Conservation (phyloP, 2,329 filamentous ascomycete genomes). For the Coniochaeta hoffmannii region DNA sequence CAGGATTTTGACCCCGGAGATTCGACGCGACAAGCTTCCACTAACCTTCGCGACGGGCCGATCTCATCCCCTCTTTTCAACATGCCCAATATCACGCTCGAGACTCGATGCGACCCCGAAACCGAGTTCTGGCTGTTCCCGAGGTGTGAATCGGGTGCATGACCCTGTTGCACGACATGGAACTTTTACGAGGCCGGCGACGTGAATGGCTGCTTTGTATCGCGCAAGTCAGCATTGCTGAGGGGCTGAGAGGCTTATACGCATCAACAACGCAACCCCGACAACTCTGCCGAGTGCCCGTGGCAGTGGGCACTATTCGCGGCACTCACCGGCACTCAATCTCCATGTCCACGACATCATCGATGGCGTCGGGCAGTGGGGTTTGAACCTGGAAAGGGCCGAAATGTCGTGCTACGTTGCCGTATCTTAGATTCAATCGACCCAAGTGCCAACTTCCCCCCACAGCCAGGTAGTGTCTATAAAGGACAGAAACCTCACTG, state of each 20-base stretch:
- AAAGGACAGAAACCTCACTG: background rate
- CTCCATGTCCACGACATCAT: background rate
- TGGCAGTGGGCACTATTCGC: background rate
- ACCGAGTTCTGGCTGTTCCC: background rate
- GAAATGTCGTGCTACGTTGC: background rate
- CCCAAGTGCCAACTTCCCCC: background rate
- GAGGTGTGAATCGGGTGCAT: background rate
- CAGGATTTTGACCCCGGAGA: background rate
- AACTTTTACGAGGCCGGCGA: background rate
- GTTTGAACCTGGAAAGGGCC: background rate
- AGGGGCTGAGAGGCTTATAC: too few species aligned
- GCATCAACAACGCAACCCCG: too few species aligned
- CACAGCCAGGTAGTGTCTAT: background rate
- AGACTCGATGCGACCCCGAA: background rate
- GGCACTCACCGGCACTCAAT: background rate
- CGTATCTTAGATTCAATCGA: background rate
- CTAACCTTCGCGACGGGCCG: background rate
- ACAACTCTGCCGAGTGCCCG: too few species aligned
- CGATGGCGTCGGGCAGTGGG: background rate
- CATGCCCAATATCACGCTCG: background rate
- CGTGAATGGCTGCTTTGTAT: background rate
- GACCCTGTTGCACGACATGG: background rate
- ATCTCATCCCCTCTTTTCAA: background rate
- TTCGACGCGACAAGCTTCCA: background rate
- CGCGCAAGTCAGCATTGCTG: too few species aligned